These are phyloP conservation scores for Beauveria caledonica DNA, from an alignment of 2,329 filamentous ascomycete species.

Conservation along the genomic window DNA sequence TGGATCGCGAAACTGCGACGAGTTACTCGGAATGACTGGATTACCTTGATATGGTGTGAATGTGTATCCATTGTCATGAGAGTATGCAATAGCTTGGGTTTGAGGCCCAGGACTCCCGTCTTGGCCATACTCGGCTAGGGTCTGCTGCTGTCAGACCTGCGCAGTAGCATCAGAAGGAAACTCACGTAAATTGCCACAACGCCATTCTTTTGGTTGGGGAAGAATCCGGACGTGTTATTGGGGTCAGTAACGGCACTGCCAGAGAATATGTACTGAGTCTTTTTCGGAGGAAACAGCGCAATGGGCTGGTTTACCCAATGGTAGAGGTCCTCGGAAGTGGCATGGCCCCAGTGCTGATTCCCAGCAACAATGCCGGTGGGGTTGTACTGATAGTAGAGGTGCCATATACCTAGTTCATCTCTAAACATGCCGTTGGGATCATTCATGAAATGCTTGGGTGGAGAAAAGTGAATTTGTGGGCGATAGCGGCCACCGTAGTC, in stretches of 20 bases:
- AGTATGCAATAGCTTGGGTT: conserved; percentile 54
- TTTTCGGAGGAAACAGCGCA: conserved; percentile 43
- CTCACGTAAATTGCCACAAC: conserved; percentile 44
- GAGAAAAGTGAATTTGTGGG: conserved; percentile 49
- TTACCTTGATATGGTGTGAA: conserved; percentile 53
- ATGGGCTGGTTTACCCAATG: conserved; percentile 58
- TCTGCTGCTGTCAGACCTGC: conserved; percentile 17
- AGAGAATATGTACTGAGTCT: conserved; percentile 39
- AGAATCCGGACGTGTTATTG: conserved; percentile 60
- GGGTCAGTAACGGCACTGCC: conserved; percentile 51
- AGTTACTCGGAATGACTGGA: conserved; percentile 48
- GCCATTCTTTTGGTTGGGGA: conserved; percentile 49
- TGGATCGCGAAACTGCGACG: conserved; percentile 55
- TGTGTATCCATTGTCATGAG: conserved; percentile 51
- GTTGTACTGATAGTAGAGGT: conserved; percentile 57
- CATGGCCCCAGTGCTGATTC: conserved; percentile 61
- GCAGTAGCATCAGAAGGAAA: conserved; percentile 22
- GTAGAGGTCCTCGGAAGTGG: conserved; percentile 53
- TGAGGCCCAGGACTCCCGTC: conserved; percentile 24
- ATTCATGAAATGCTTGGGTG: conserved; percentile 47
- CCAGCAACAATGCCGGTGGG: conserved; percentile 37
- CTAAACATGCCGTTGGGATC: conserved; percentile 58
- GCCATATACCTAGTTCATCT: conserved; percentile 49
- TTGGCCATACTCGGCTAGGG: conserved; percentile 15
- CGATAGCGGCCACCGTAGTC: conserved; percentile 25